Evolutionary conservation across 768 basidiomycete species (phyloP), one percentile per base, ranked within the genome.

Genomic region (Amanita inopinata): DNA sequence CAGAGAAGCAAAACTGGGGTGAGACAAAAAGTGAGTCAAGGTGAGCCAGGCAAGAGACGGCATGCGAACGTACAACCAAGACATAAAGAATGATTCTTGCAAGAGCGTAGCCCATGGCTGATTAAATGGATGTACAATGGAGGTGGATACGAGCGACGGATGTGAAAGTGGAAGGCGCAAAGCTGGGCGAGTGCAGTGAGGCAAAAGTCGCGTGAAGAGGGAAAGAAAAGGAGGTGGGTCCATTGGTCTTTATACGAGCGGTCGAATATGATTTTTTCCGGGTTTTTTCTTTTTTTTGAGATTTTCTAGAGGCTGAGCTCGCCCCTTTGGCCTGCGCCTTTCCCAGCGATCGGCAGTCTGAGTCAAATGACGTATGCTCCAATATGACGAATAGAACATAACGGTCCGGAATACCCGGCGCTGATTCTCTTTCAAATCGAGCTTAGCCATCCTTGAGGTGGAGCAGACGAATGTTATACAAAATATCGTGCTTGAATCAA

Each of bases 1-100:
- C 51, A 1, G 69, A 61, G 40, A 57, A 58, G 1, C 54, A 32
- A 33, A 53, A 62, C 67, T 83, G 10, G 23, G 47, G 11, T 18
- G 40, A 10, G 46, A 50, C 12, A 23, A 35, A n/a, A 3, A 24
- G 14, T 4, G 17, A 27, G 33, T 22, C 30, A 3, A 23, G 35
- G 27, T 8, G 19, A 23, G 10, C 4, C 2, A 31, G 6, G 8
- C 19, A 12, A 18, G 5, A 3, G 7, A 6, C 8, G 14, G 11
- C 6, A 34, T 11, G 34, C 4, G 2, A 3, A 49, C 55, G 33
- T 33, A 59, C 60, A 28, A 59, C 32, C 9, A 54, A 28, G 4
- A 38, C 15, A 25, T 56, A 56, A 1, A 56, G 38, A 22, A 24
- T 5, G 10, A 41, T 31, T 31, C 47, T 32, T 8, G 8, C 19